Evolutionary conservation across 257 asterid species (phyloP).

Genomic region (Gentiana dahurica): DNA sequence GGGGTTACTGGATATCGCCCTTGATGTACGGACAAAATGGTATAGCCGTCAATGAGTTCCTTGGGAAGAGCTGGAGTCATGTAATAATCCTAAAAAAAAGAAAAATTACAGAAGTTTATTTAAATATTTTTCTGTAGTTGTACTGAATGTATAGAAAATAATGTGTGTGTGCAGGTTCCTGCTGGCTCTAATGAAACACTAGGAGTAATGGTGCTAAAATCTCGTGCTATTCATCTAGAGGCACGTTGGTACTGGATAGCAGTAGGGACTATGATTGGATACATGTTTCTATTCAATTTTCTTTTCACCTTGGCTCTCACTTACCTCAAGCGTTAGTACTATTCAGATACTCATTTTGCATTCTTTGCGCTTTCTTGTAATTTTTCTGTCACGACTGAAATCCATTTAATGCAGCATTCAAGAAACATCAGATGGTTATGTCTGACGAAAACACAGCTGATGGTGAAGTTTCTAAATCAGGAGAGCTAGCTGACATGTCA

Average conservation of each 20-base stretch:
- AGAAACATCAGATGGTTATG: slow-evolving; percentile 44
- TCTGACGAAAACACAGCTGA: slow-evolving; percentile 24
- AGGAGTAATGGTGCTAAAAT: slow-evolving; percentile 19
- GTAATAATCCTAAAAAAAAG: slow-evolving; percentile 7
- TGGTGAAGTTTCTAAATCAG: slow-evolving; percentile 19
- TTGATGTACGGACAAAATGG: slow-evolving; percentile 26
- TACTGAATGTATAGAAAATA: not conserved
- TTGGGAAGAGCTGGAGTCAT: slow-evolving; percentile 20
- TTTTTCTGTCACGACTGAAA: not conserved
- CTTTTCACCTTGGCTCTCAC: slow-evolving; percentile 23
- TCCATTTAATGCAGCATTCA: slow-evolving; percentile 42
- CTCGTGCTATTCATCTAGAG: slow-evolving; percentile 25
- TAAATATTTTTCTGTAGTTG: not conserved
- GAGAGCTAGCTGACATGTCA: slow-evolving; percentile 23
- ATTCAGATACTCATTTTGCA: not conserved
- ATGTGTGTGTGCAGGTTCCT: slow-evolving; percentile 14
- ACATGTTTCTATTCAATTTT: slow-evolving; percentile 18
- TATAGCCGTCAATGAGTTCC: slow-evolving; percentile 21
- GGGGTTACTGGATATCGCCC: slow-evolving; percentile 25
- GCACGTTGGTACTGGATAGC: slow-evolving; percentile 36
- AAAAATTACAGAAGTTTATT: not conserved
- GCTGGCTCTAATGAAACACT: slow-evolving; percentile 12
- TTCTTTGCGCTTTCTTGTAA: not conserved
- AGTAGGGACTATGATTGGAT: slow-evolving; percentile 24
- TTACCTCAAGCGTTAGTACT: slow-evolving; percentile 61